phyloP scores from a whole-genome alignment of 2,329 filamentous ascomycete genomes.

The Penicillium corylophilum region DNA sequence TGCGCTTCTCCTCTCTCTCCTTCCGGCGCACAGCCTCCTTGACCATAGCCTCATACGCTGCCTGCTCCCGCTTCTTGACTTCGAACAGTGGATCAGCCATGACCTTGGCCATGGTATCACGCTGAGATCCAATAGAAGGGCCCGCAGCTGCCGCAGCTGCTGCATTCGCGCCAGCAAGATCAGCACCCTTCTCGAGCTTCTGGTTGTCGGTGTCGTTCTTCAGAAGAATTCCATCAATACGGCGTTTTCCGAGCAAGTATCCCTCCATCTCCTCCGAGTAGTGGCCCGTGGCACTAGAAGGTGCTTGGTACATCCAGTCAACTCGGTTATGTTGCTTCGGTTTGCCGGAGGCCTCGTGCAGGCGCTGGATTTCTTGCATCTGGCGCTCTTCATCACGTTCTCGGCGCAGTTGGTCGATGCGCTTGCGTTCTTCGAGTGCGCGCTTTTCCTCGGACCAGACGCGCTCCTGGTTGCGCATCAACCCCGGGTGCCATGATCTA shows the following conservation, averaged over 20 bases:
- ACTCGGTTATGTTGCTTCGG: slow-evolving; percentile 77
- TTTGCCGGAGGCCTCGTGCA: slow-evolving; percentile 86
- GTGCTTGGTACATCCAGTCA: slow-evolving; percentile 97
- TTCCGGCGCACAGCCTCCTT: slow-evolving; percentile 44
- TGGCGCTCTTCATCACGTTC: slow-evolving; percentile 92
- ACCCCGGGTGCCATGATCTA: slow-evolving; percentile 83
- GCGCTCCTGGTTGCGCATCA: slow-evolving; percentile 84
- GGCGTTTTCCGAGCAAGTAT: slow-evolving; percentile 86
- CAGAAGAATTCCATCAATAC: slow-evolving; percentile 77
- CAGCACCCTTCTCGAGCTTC: slow-evolving; percentile 70
- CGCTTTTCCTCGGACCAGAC: slow-evolving; percentile 92
- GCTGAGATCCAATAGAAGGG: slow-evolving; percentile 65
- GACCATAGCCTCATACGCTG: slow-evolving; percentile 63
- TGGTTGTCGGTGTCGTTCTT: slow-evolving; percentile 74
- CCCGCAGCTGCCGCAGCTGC: slow-evolving; percentile 15
- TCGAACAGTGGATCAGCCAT: slow-evolving; percentile 87
- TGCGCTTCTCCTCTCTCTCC: slow-evolving; percentile 25
- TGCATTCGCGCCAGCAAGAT: slow-evolving; percentile 22
- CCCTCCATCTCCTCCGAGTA: slow-evolving; percentile 82
- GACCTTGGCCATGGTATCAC: slow-evolving; percentile 83
- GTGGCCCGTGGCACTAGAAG: slow-evolving; percentile 71
- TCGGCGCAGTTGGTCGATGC: slow-evolving; percentile 84
- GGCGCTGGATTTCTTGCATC: slow-evolving; percentile 84
- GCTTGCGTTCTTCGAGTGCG: slow-evolving; percentile 91
- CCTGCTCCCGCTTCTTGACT: slow-evolving; percentile 89